These are phyloP conservation scores for Kalanchoe fedtschenkoi DNA, from an alignment of 164 flowering plant species.

Conservation along the genomic window DNA sequence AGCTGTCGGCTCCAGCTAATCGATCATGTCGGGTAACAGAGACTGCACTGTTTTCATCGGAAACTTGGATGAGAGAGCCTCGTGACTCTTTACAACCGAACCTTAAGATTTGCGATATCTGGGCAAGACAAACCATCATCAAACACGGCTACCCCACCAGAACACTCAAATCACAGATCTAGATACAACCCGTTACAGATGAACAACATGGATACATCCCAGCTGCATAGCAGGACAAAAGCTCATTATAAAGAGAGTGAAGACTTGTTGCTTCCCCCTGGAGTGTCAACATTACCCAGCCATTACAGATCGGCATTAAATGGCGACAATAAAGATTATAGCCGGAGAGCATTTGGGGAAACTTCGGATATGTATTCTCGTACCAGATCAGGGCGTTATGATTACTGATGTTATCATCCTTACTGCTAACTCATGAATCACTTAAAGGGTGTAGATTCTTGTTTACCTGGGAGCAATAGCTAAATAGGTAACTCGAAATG, in stretches of 20 bases:
- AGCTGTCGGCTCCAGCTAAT: too few relatives aligned
- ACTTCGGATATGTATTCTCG: slow-evolving; percentile 29
- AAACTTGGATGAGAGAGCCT: slow-evolving; percentile 83
- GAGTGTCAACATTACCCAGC: slow-evolving; percentile 23
- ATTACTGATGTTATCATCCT: slow-evolving; percentile 19
- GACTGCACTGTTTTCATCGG: too few relatives aligned
- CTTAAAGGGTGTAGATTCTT: slow-evolving; percentile 12
- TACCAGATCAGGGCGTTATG: slow-evolving; percentile 37
- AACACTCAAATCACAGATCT: slow-evolving; percentile 19
- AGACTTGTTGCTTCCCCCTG: slow-evolving; percentile 24
- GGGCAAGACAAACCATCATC: slow-evolving; percentile 55
- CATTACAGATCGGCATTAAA: slow-evolving; percentile 31
- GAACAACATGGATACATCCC: slow-evolving; percentile 19
- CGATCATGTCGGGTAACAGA: too few relatives aligned
- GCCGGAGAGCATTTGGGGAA: slow-evolving; percentile 36
- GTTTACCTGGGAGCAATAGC: too few relatives aligned
- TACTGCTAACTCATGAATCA: slow-evolving; percentile 12
- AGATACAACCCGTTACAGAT: slow-evolving; percentile 18
- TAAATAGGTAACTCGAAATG: too few relatives aligned
- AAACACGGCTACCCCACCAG: slow-evolving; percentile 13
- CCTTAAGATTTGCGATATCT: slow-evolving; percentile 69
- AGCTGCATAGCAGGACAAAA: slow-evolving; percentile 8
- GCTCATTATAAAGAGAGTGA: not conserved
- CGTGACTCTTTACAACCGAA: slow-evolving; percentile 56
- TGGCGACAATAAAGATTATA: slow-evolving; percentile 30